phyloP scores from a whole-genome alignment of 306 rosid genomes.

The Castanea sativa region DNA sequence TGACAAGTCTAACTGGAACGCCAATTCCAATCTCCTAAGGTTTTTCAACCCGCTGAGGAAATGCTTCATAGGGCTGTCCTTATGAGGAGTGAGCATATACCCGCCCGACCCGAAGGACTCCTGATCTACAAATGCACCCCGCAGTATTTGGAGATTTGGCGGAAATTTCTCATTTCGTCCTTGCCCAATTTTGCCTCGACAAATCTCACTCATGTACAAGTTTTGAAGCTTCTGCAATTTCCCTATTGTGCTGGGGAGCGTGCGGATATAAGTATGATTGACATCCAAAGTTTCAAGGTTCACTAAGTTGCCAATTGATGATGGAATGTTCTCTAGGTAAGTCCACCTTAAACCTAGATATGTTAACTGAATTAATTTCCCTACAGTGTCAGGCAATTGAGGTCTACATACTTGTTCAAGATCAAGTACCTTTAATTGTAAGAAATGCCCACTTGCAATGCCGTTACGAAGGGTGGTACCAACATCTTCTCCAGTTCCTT shows the following conservation, averaged over 20 bases:
- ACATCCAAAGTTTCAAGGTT: conserved; percentile 42
- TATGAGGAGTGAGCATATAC: no score
- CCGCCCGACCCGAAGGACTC: background rate
- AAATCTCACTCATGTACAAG: conserved; percentile 28
- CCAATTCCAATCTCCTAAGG: no score
- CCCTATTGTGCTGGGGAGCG: conserved; percentile 37
- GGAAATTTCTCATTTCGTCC: conserved; percentile 1
- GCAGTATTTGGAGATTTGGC: conserved; percentile 28
- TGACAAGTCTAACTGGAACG: no score
- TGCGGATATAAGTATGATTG: conserved; percentile 31
- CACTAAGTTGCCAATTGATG: conserved; percentile 22
- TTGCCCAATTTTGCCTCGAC: conserved; percentile 14
- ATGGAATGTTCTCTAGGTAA: conserved; percentile 29
- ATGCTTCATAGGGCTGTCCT: no score
- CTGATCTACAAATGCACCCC: conserved; percentile 37
- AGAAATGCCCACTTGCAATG: conserved; percentile 12
- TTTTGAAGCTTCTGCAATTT: conserved; percentile 30
- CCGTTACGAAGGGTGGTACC: conserved; percentile 9
- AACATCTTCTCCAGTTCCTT: no score
- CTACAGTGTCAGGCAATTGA: conserved; percentile 26
- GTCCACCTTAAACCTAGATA: conserved; percentile 50
- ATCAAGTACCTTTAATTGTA: conserved; percentile 33
- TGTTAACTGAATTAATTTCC: conserved; percentile 23
- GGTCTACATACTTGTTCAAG: conserved; percentile 43
- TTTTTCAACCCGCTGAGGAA: no score